Base-by-base conservation (phyloP, 2,329 filamentous ascomycete species). In the Fusarium sp. region DNA sequence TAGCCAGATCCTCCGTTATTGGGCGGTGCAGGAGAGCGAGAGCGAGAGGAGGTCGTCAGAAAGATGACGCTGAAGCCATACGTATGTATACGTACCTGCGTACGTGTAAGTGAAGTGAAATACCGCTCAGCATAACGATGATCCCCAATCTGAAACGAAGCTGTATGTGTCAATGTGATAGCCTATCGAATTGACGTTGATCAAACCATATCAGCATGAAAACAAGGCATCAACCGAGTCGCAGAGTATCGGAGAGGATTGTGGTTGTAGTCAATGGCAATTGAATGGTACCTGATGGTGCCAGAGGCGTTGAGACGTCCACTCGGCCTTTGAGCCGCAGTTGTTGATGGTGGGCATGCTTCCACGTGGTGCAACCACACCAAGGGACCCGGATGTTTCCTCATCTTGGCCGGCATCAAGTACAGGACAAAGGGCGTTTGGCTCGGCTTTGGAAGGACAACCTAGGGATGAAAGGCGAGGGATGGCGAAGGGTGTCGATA, bases 321-420 rank as follows among this genome's bases (percentile, higher is more conserved):
- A 69, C 58, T 73, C 61, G 68, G 70, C 53, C 59, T 49, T 59
- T 54, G 56, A 69, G 70, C 64, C 69, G 69, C 59, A 54, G 51
- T 31, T 46, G 51, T 35, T 46, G 55, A 54, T 63, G 58, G 64
- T 42, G 56, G 59, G 51, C 55, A 60, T 51, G 56, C 67, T 70
- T 61, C 63, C 71, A 73, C 71, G 71, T 71, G 71, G 71, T 73
- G 67, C 65, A 73, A 72, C 71, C 67, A 63, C 66, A 65, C 52
- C 61, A 50, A 15, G 31, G 37, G 40, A 41, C 56, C 21, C 15
- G 35, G 20, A 41, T 49, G 43, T 37, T 55, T 57, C 45, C 53
- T 39, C 36, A 57, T 46, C 21, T 31, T 37, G 11, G 41, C 31
- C 13, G 29, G 42, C 46, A 42, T 53, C 57, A 66, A 40, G 29